Base-by-base conservation (phyloP, 805 yeast species). In the Kazachstania viticola region DNA sequence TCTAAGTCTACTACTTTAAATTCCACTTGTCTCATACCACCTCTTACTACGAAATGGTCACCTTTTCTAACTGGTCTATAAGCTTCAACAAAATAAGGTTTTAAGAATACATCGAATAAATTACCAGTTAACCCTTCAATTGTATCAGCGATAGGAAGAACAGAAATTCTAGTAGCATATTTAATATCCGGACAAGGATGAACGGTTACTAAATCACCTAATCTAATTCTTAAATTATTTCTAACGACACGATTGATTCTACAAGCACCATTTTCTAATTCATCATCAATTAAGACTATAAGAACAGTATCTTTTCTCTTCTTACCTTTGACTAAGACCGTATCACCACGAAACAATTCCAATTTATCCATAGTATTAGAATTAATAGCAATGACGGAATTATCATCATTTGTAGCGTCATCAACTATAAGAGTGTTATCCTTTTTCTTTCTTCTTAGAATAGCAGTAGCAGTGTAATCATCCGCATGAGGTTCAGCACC, bases 1-100 rank as follows among this genome's bases (percentile, higher is more conserved):
- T 91, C 98, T 37, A 91, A 94, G 42, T 91, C 98, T 29, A 88
- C 96, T 29, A 91, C 95, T 61, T 91, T 93, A 66, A 91, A 91
- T 61, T 91, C 98, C 27, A 91, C 98, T 58, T 88, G 97, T 64
- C 98, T 78, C 98, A 91, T 91, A 57, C 96, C 95, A 53, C 98
- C 98, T 59, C 98, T 76, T 17, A 84, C 97, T 29, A 88, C 75
- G 62, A 91, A 91, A 49, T 82, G 81, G 56, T 91, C 98, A 43
- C 96, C 96, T 58, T 87, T 88, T 62, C 96, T 80, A 25, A 91
- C 95, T 4, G 98, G 98, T 63, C 98, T 79, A 64, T 91, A 91
- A 35, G 98, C 96, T 64, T 91, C 99, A 28, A 91, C 96, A 56
- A 91, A 91, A 65, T 91, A 91, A 25, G 98, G 98, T 65, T 91